Base-by-base conservation (phyloP, 2,329 filamentous ascomycete genomes). In the Ophiosphaerella korrae region DNA sequence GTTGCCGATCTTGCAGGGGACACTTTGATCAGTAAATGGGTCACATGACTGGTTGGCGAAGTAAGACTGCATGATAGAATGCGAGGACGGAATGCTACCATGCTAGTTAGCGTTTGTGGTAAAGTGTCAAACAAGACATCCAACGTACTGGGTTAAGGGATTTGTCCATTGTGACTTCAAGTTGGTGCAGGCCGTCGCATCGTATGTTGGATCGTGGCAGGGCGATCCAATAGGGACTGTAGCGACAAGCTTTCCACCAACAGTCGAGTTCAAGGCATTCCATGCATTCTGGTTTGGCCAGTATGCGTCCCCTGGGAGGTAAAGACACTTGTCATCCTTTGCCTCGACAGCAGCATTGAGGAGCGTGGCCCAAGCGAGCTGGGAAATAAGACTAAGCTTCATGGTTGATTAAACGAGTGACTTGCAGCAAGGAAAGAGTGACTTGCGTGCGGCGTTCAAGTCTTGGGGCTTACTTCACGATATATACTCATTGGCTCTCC, bases 221-320 rank as follows among this genome's bases (percentile, higher is more conserved):
- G 69, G 67, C 18, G 62, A 66, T 6, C 70, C 75, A 13, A 77
- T 64, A 13, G 74, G 75, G 4, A 75, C 67, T 13, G 74, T 77
- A 3, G 67, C 63, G 8, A 77, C 57, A 42, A 77, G 60, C 45
- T 67, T 68, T 37, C 75, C 75, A 23, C 60, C 64, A 5, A 77
- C 68, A 3, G 74, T 74, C 39, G 47, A 50, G 57, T 77, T 77
- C 32, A 77, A 57, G 7, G 57, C 45, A 3, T 57, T 48, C 74
- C 74, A 76, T n/a, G 53, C 52, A 5, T 60, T 49, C 1, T 52
- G n/a, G 3, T 63, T 55, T 13, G 57, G 74, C 75, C 75, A 77
- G 54, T 66, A 72, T 34, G 50, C 47, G 50, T 76, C 74, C 5
- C 66, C 62, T 14, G 73, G 74, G 43, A 55, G 39, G 38, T 52